phyloP scores from a whole-genome alignment of 352 stramenopile genomes.

The Phytophthora sp. region DNA sequence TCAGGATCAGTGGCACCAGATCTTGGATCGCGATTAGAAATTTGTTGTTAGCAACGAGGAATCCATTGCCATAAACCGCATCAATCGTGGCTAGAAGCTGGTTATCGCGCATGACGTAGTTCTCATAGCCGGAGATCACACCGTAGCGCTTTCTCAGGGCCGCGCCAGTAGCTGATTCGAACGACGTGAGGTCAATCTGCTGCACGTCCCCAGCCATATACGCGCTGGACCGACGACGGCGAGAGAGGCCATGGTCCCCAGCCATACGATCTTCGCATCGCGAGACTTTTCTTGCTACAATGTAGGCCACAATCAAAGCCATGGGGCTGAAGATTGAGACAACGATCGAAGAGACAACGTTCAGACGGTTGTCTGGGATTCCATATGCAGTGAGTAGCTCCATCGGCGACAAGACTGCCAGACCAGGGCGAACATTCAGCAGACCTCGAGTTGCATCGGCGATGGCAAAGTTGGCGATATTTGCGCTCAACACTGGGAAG shows the following conservation, averaged over 20 bases:
- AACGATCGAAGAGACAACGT: slow-evolving; percentile 24
- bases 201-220: slow-evolving; percentile 8
- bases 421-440: slow-evolving; percentile 14
- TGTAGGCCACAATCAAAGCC: slow-evolving; percentile 32
- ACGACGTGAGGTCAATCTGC: slow-evolving; percentile 34
- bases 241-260: background rate
- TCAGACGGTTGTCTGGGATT: slow-evolving; percentile 14
- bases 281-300: slow-evolving; percentile 28
- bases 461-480: slow-evolving; percentile 25
- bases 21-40: slow-evolving; percentile 47
- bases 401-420: slow-evolving; percentile 34
- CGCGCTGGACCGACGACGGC: slow-evolving; percentile 5
- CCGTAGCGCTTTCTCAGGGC: slow-evolving; percentile 33
- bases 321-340: slow-evolving; percentile 36
- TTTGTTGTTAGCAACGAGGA: slow-evolving; percentile 47
- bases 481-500: slow-evolving; percentile 21
- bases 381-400: slow-evolving; percentile 30
- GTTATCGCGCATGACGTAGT: slow-evolving; percentile 38
- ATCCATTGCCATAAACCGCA: slow-evolving; percentile 51
- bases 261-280: slow-evolving; percentile 9
- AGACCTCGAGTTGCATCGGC: slow-evolving; percentile 18
- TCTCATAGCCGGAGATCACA: slow-evolving; percentile 35
- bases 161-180: slow-evolving; percentile 37
- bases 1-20: slow-evolving; percentile 42
- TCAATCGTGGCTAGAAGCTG: slow-evolving; percentile 43